A percentile compares a stretch with the other conserved stretches of the same genome.
These are phyloP conservation scores for Fomitopsis betulina DNA, from an alignment of 1,284 basidiomycete species.

Conservation along the genomic window DNA sequence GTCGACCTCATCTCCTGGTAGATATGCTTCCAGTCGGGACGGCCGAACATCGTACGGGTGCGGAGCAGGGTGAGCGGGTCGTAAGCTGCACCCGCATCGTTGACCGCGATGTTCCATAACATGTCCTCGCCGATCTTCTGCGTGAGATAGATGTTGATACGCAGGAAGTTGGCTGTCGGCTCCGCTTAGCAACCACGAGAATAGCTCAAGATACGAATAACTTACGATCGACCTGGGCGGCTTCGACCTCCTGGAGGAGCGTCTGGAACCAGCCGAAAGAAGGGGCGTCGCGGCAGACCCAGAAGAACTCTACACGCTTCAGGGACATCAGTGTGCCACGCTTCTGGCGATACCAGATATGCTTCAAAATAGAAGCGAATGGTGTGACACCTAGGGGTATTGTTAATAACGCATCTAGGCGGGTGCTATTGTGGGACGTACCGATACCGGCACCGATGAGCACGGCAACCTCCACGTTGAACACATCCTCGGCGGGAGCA, in stretches of 20 bases:
- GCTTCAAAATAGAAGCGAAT: slow-evolving; percentile 87
- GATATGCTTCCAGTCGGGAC: slow-evolving; percentile 81
- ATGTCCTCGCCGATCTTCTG: slow-evolving; percentile 82
- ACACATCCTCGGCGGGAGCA: slow-evolving; percentile 88
- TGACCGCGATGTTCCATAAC: slow-evolving; percentile 87
- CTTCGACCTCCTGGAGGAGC: slow-evolving; percentile 79
- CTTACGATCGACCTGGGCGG: slow-evolving; percentile 78
- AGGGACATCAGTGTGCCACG: slow-evolving; percentile 70
- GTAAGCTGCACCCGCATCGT: slow-evolving; percentile 76
- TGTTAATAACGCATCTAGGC: background rate
- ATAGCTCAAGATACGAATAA: slow-evolving; percentile 14
- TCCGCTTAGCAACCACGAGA: background rate
- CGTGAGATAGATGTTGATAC: slow-evolving; percentile 87
- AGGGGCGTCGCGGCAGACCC: slow-evolving; percentile 86
- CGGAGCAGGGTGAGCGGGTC: slow-evolving; percentile 84
- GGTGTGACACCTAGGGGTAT: slow-evolving; percentile 67
- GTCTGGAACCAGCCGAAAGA: slow-evolving; percentile 93
- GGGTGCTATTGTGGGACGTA: slow-evolving; percentile 27
- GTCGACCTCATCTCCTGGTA: slow-evolving; percentile 67
- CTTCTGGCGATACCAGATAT: slow-evolving; percentile 89
- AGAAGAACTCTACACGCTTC: slow-evolving; percentile 86
- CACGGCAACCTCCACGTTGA: slow-evolving; percentile 79
- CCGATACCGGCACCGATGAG: slow-evolving; percentile 89
- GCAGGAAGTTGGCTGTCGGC: slow-evolving; percentile 76
- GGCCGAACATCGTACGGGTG: slow-evolving; percentile 83